A percentile compares a stretch with the other conserved stretches of the same genome.
Evolutionary conservation across 2,329 filamentous ascomycete species (phyloP).

Genomic region (Coleophoma cylindrospora): DNA sequence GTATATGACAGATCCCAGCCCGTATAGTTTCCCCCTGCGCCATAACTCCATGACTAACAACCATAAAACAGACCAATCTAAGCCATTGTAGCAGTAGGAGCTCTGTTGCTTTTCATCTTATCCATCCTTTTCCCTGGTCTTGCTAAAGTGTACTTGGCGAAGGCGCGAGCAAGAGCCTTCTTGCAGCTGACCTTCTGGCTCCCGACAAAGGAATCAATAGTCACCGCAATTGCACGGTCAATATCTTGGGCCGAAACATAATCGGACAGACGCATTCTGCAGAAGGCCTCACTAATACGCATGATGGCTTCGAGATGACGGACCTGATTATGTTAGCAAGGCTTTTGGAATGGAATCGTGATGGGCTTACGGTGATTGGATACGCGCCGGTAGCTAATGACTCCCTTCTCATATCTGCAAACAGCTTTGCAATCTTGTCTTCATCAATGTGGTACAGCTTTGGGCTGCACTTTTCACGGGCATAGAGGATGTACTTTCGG

Average conservation of each 20-base stretch:
- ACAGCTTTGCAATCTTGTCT: slow-evolving; percentile 90
- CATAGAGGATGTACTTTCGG: slow-evolving; percentile 95
- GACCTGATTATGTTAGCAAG: slow-evolving; percentile 50
- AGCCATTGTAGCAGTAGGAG: slow-evolving; percentile 19
- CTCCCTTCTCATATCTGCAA: slow-evolving; percentile 94
- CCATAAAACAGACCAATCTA: slow-evolving; percentile 6
- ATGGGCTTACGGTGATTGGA: slow-evolving; percentile 79
- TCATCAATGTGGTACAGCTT: slow-evolving; percentile 98
- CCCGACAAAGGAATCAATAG: slow-evolving; percentile 91
- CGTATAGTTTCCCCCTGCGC: background rate
- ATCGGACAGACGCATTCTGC: slow-evolving; percentile 95
- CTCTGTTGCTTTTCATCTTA: slow-evolving; percentile 14
- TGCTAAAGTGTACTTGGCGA: slow-evolving; percentile 82
- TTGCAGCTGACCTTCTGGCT: slow-evolving; percentile 98
- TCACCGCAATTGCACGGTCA: slow-evolving; percentile 94
- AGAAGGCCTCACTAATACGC: slow-evolving; percentile 89
- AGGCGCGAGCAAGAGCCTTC: slow-evolving; percentile 88
- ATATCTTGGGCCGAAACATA: slow-evolving; percentile 90
- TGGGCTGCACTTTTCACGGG: slow-evolving; percentile 80
- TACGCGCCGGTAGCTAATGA: slow-evolving; percentile 92
- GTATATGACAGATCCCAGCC: no score
- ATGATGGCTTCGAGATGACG: slow-evolving; percentile 98
- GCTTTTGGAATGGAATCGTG: background rate
- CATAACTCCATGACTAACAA: background rate
- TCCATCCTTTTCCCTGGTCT: slow-evolving; percentile 22